phyloP scores from a whole-genome alignment of 2,329 filamentous ascomycete species.

The Xylariaceae sp. region DNA sequence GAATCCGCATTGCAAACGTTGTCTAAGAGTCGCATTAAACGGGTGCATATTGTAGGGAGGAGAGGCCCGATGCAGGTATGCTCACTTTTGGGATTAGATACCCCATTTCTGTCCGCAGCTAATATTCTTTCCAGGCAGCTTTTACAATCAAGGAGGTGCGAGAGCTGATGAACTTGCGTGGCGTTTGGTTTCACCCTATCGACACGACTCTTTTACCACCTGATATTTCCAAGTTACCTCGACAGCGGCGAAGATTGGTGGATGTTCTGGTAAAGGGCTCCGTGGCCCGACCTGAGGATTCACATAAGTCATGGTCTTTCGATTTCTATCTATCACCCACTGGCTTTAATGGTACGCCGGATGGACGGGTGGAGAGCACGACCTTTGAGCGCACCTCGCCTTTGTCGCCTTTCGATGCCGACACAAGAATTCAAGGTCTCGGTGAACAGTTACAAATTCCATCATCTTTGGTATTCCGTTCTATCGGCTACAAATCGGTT shows the following conservation, averaged over 20 bases:
- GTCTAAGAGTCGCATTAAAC: slow-evolving; percentile 66
- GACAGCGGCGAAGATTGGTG: slow-evolving; percentile 71
- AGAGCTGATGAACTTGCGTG: slow-evolving; percentile 75
- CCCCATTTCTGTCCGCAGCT: background rate
- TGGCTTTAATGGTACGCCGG: slow-evolving; percentile 54
- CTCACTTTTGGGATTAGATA: background rate
- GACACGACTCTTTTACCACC: slow-evolving; percentile 62
- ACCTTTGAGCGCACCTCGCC: slow-evolving; percentile 62
- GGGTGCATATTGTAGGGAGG: slow-evolving; percentile 82
- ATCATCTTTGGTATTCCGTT: slow-evolving; percentile 76
- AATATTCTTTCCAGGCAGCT: slow-evolving; percentile 58
- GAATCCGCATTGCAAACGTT: slow-evolving; percentile 74
- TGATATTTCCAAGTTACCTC: slow-evolving; percentile 64
- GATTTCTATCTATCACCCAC: slow-evolving; percentile 79
- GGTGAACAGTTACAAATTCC: slow-evolving; percentile 51
- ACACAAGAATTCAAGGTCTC: slow-evolving; percentile 46
- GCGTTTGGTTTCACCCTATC: slow-evolving; percentile 67
- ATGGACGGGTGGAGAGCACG: slow-evolving; percentile 56
- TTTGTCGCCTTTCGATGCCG: slow-evolving; percentile 50
- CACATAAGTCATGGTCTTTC: slow-evolving; percentile 72
- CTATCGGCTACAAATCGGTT: slow-evolving; percentile 89
- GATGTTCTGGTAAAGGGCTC: slow-evolving; percentile 78
- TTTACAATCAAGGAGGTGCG: slow-evolving; percentile 95
- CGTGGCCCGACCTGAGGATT: slow-evolving; percentile 41
- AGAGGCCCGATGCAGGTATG: slow-evolving; percentile 80